These are phyloP conservation scores for Hypomontagnella submonticulosa DNA, from an alignment of 495 filamentous ascomycete genomes.

Conservation along the genomic window DNA sequence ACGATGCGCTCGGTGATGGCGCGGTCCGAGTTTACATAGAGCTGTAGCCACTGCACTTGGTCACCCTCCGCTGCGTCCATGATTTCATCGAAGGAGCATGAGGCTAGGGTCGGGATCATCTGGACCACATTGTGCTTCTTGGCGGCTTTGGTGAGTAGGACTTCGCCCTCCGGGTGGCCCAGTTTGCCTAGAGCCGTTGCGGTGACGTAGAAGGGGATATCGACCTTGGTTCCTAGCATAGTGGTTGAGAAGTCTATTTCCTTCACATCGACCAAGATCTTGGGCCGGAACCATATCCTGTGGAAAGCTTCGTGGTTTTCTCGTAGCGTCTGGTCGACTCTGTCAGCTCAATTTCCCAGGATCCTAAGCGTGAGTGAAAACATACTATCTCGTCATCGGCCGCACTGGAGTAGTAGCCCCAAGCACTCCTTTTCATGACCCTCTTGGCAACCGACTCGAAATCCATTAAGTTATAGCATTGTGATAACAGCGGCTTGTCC, in stretches of 20 bases:
- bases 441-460: constrained; percentile 89
- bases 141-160: constrained; percentile 85
- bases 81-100: constrained; percentile 97
- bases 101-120: constrained; percentile 98
- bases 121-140: constrained; percentile 88
- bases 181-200: constrained; percentile 94
- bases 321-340: constrained; percentile 76
- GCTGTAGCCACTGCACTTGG: constrained; percentile 95
- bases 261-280: constrained; percentile 85
- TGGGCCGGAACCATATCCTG: constrained; percentile 96
- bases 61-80: constrained; percentile 81
- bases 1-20: constrained; percentile 91
- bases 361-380: constrained; percentile 11
- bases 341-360: background rate
- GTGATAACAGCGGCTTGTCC: constrained; percentile 81
- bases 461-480: constrained; percentile 95
- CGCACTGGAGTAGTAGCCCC: constrained; percentile 96
- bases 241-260: constrained; percentile 85
- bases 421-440: constrained; percentile 94
- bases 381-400: constrained; percentile 96
- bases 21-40: constrained; percentile 98
- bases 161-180: constrained; percentile 88
- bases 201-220: constrained; percentile 91
- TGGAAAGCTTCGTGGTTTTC: constrained; percentile 98
- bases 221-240: constrained; percentile 87